Percentiles rank a stretch among this genome's conserved stretches.
Evolutionary conservation across 192 early-diverging fungal species (phyloP).

Genomic region (Rhizophagus sp.): DNA sequence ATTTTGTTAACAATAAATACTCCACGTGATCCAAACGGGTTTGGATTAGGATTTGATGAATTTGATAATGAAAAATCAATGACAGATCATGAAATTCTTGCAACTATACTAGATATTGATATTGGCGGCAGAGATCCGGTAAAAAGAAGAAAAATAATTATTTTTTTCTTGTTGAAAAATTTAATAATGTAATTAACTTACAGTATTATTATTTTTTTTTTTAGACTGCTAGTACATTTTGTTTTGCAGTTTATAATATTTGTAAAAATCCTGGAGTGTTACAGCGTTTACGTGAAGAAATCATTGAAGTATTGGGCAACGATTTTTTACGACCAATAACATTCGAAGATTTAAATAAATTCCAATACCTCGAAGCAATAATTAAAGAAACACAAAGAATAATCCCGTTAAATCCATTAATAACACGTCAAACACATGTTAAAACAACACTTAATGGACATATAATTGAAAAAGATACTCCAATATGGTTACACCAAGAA

Average conservation of each 20-base stretch:
- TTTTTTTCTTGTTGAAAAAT: not conserved
- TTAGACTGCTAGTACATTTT: constrained; percentile 3
- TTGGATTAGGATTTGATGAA: not conserved
- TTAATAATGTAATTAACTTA: not conserved
- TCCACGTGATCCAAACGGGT: not conserved
- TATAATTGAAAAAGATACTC: not conserved
- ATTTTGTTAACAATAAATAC: constrained; percentile 16
- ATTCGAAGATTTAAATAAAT: constrained; percentile 22
- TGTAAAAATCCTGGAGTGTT: not conserved
- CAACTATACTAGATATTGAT: not conserved
- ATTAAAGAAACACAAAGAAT: constrained; percentile 12
- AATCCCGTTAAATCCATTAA: not conserved
- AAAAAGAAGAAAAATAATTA: not conserved
- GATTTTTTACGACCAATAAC: constrained; percentile 15
- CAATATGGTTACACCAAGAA: not conserved
- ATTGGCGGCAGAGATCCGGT: constrained; percentile 1
- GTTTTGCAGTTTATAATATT: constrained; percentile 16
- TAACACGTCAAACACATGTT: not conserved
- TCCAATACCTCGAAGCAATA: constrained; percentile 12
- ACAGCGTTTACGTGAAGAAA: constrained; percentile 7
- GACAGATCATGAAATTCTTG: constrained; percentile 12
- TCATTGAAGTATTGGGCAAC: not conserved
- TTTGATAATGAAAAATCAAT: not conserved
- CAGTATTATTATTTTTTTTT: not conserved
- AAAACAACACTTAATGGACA: not conserved